These are phyloP conservation scores for Chiua virens DNA, from an alignment of 768 basidiomycete species.

Conservation along the genomic window DNA sequence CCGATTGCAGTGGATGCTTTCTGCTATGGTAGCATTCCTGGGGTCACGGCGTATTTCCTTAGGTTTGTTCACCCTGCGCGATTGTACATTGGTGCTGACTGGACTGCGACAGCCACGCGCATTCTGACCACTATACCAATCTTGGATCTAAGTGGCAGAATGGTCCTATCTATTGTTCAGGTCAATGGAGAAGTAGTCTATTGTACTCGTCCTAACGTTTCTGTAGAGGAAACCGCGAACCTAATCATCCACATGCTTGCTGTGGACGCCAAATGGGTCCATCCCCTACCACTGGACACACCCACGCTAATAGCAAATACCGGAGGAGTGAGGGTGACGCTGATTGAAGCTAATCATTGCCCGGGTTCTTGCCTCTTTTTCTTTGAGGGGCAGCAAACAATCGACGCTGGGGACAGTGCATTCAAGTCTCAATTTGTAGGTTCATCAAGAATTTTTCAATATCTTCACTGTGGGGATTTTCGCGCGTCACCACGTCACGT, in stretches of 20 bases:
- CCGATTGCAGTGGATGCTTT: constrained; percentile 98
- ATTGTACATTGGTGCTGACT: constrained; percentile 8
- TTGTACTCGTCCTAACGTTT: not conserved
- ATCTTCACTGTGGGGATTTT: constrained; percentile 95
- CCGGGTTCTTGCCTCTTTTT: constrained; percentile 94
- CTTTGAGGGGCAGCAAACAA: constrained; percentile 89
- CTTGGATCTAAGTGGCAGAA: constrained; percentile 84
- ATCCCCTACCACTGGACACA: constrained; percentile 79
- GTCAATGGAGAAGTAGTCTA: constrained; percentile 21
- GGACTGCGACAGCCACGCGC: constrained; percentile 70
- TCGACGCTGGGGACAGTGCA: constrained; percentile 81
- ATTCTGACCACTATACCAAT: constrained; percentile 96
- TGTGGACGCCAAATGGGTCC: constrained; percentile 87
- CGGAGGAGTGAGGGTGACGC: constrained; percentile 82
- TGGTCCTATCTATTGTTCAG: constrained; percentile 95
- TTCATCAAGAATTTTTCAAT: constrained; percentile 69
- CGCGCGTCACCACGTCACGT: constrained; percentile 88
- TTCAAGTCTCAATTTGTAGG: constrained; percentile 75
- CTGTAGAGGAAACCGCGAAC: constrained; percentile 76
- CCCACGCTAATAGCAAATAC: constrained; percentile 78
- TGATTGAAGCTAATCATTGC: constrained; percentile 99
- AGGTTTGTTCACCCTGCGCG: constrained; percentile 50
- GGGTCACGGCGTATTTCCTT: constrained; percentile 86
- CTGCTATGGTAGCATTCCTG: constrained; percentile 88
- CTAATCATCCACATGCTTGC: constrained; percentile 89